Evolutionary conservation across 202 grass and related monocot species (phyloP), one percentile per base, ranked within the genome.

Genomic region (Panicum hallii): DNA sequence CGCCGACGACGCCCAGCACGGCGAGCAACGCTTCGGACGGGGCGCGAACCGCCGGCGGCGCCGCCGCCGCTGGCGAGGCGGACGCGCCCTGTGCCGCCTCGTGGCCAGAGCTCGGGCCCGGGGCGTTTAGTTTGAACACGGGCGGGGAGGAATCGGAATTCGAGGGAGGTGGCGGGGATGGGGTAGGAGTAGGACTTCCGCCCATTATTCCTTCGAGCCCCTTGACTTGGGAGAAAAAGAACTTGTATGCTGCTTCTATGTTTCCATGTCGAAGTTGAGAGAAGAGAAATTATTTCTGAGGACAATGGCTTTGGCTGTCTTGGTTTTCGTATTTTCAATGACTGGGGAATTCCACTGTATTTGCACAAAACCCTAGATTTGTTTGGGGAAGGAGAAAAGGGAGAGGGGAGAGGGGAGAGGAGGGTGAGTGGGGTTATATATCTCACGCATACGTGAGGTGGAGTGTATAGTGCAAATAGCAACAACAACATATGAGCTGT

Each of bases 151-250:
- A 73, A 46, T 32, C 72, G 22, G 10, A 61, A 61, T 61, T 61
- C 13, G 42, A 79, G 41, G 65, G 17, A 10, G 70, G 43, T 26
- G 74, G 74, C 84, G 75, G 75, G 60, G 47, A 1, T 23, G 57
- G 57, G 22, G 57, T 58, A 66, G 82, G 43, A 13, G 57, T 58
- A 66, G 82, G 43, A 13, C 20, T 3, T 17, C 40, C 11, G 15
- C 11, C 82, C 82, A 89, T 88, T 80, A 85, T 84, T 89, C 14
- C 57, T 61, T 28, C 19, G 2, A 60, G n/a, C 2, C 57, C 57
- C 57, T 60, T 26, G n/a, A 11, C 22, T 60, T 26, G n/a, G 57
- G n/a, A 5, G n/a, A 60, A 60, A 60, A 60, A 23, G 9, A 60
- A 57, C 52, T 19, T 1, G 20, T 53, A 19, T 19, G 48, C 14